Evolutionary conservation across 108 stramenopile genomes (phyloP), one percentile per base, ranked within the genome.

Genomic region (Aurantiochytrium sp.): DNA sequence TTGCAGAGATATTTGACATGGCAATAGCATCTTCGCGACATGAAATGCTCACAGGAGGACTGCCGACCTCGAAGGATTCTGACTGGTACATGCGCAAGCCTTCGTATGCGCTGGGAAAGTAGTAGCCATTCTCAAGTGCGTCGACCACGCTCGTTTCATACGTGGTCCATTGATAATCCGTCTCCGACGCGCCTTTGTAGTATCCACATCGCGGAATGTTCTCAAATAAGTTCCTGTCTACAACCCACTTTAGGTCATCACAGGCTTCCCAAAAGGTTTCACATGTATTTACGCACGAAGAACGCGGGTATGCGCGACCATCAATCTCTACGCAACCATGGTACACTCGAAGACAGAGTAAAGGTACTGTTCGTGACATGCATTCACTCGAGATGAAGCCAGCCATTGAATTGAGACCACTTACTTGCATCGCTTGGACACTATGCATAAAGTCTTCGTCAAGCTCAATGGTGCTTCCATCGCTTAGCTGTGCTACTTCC

Each of bases 251-350:
- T 12, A 42, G 0, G 8, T 42, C 64, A 8, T 18, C 64, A 42
- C 64, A 69, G 25, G 8, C 10, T 23, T 69, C 42, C 64, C 64
- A 69, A 8, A 69, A 16, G 18, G 6, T 23, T 6, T 16, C 14
- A 12, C 92, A 92, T 4, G 92, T 92, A 14, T 21, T 92, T 5
- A 44, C 88, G 58, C 91, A 91, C 42, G 64, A 69, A 10, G 25
- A 23, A 18, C 64, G 64, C 8, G 64, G 64, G 18, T 69, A 69
- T 6, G 64, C 64, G 25, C 64, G 64, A 12, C 64, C 64, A 69
- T 69, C 18, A 3, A 69, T 69, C 42, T 69, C 64, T 8, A 69
- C 64, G 64, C 64, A 69, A 0, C 64, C 64, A 42, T 42, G 35
- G 42, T 42, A 42, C 14, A 42, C 12, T 23, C 25, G 8, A 23